phyloP scores from a whole-genome alignment of 345 rosid genomes.

The Eucalyptus curtisii region DNA sequence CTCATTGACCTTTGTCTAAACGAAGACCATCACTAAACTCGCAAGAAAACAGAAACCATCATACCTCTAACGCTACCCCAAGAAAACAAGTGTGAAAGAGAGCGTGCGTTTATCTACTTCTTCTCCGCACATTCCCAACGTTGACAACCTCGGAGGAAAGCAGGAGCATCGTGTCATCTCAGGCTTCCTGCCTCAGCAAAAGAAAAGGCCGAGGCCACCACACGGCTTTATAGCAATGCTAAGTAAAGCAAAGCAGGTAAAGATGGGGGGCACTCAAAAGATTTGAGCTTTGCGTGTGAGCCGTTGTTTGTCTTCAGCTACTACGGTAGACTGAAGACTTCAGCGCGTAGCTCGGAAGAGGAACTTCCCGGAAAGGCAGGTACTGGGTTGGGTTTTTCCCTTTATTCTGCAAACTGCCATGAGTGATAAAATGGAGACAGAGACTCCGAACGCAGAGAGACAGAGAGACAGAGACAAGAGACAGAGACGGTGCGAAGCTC shows the following conservation, averaged over 20 bases:
- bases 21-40: background rate
- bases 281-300: background rate
- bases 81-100: background rate
- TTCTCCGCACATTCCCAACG: background rate
- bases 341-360: background rate
- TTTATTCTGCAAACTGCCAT: background rate
- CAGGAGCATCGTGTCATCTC: background rate
- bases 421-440: background rate
- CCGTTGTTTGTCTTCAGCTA: background rate
- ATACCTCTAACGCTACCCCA: background rate
- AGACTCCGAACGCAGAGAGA: background rate
- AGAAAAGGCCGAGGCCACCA: background rate
- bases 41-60: background rate
- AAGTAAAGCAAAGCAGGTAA: background rate
- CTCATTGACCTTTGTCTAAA: background rate
- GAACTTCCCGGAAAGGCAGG: background rate
- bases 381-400: background rate
- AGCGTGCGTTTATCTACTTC: background rate
- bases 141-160: background rate
- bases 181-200: background rate
- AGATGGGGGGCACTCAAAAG: background rate
- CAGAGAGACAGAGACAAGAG: background rate
- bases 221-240: background rate
- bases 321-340: background rate
- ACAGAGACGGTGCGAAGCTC: background rate